Evolutionary conservation across 1,284 basidiomycete species (phyloP).

Genomic region (Austroboletus olivaceoglutinosus): DNA sequence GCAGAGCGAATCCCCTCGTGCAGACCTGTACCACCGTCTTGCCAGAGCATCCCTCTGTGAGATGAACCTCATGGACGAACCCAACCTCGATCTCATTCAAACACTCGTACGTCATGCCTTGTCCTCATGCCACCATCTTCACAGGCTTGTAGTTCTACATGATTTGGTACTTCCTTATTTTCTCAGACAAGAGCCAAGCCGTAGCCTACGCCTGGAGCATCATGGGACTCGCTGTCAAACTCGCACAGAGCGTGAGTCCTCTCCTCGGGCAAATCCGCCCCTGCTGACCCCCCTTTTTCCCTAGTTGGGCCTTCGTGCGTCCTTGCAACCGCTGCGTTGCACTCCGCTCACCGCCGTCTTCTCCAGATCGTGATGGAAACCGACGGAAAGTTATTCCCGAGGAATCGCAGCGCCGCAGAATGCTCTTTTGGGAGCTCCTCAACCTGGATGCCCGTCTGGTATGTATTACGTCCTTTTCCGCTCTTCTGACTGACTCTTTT

Average conservation of each 20-base stretch:
- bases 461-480: constrained; percentile 20
- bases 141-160: constrained; percentile 56
- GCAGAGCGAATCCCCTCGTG: constrained; percentile 50
- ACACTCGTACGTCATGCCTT: constrained; percentile 47
- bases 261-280: background rate
- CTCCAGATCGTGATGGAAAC: constrained; percentile 65
- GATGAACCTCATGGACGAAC: constrained; percentile 66
- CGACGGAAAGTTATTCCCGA: constrained; percentile 64
- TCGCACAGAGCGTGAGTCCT: constrained; percentile 56
- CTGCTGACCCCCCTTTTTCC: background rate
- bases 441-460: constrained; percentile 76
- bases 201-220: constrained; percentile 68
- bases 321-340: constrained; percentile 8
- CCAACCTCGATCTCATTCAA: constrained; percentile 63
- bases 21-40: constrained; percentile 66
- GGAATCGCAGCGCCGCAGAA: constrained; percentile 66
- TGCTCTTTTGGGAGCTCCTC: constrained; percentile 72
- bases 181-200: constrained; percentile 64
- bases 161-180: constrained; percentile 68
- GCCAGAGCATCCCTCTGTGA: constrained; percentile 68
- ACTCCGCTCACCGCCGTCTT: constrained; percentile 25
- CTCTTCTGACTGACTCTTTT: constrained; percentile 3
- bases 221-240: constrained; percentile 59
- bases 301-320: constrained; percentile 55
- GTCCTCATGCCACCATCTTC: constrained; percentile 11